Conservation (phyloP, 2,329 filamentous ascomycete species). For the Monosporascus sp. region DNA sequence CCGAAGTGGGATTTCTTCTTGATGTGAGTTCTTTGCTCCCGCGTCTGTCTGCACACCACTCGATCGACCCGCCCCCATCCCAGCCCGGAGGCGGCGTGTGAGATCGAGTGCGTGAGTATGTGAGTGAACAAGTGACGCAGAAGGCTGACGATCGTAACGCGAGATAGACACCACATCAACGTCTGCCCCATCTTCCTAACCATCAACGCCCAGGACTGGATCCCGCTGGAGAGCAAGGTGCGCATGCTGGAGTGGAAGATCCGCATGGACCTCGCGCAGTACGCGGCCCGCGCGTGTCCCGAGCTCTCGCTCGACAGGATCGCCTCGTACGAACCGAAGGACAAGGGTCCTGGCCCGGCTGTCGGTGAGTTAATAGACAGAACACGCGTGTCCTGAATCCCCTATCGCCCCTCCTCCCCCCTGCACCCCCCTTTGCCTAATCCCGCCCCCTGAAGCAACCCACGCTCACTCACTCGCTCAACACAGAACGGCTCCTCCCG, state of each 20-base stretch:
- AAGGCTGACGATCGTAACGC: background rate
- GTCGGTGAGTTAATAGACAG: slow-evolving; percentile 30
- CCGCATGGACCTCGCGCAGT: slow-evolving; percentile 67
- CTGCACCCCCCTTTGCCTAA: too few relatives aligned
- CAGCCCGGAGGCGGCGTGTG: too few relatives aligned
- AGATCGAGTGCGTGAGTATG: background rate
- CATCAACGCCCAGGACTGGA: slow-evolving; percentile 57
- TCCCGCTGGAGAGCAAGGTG: slow-evolving; percentile 54
- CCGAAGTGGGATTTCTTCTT: slow-evolving; percentile 79
- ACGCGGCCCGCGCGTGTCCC: slow-evolving; percentile 62
- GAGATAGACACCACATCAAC: slow-evolving; percentile 72
- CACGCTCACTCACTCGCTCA: background rate
- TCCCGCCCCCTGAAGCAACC: background rate
- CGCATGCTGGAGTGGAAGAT: slow-evolving; percentile 79
- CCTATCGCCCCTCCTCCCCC: too few relatives aligned
- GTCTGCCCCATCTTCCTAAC: slow-evolving; percentile 65
- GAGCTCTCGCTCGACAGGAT: slow-evolving; percentile 56
- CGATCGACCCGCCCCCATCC: background rate
- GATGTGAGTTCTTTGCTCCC: slow-evolving; percentile 34
- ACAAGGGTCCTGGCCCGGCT: slow-evolving; percentile 28
- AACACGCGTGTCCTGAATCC: too few relatives aligned
- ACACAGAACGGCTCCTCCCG: slow-evolving; percentile 35
- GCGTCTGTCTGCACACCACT: background rate
- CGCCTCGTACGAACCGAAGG: slow-evolving; percentile 49
- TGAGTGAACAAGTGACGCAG: too few relatives aligned